phyloP scores from a whole-genome alignment of 2,329 filamentous ascomycete genomes.

The Botrytis fragariae region DNA sequence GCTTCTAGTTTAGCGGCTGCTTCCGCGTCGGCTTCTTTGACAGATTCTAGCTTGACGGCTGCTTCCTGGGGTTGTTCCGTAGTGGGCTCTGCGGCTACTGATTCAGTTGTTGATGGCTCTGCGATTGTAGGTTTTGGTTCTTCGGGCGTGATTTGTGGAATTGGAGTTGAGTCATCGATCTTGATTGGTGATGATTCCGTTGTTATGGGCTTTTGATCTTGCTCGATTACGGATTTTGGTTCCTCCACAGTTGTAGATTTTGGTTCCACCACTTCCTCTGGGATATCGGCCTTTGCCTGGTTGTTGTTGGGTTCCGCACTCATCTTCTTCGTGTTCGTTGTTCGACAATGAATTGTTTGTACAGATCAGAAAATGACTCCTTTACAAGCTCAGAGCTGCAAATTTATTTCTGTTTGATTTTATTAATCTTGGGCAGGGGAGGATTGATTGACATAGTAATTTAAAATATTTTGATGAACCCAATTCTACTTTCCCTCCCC shows the following conservation, averaged over 20 bases:
- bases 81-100: neutral
- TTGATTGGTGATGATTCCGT: neutral
- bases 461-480: neutral
- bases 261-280: neutral
- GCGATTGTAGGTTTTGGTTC: neutral
- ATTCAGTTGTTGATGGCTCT: neutral
- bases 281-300: neutral
- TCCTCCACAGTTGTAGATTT: neutral
- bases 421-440: neutral
- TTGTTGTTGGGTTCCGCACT: slow-evolving; percentile 3
- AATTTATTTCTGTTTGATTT: neutral
- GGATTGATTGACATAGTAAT: neutral
- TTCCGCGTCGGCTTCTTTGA: slow-evolving; percentile 10
- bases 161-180: neutral
- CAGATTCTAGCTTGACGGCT: slow-evolving; percentile 6
- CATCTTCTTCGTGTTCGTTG: neutral
- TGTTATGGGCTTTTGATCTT: neutral
- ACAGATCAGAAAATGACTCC: neutral
- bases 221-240: neutral
- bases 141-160: neutral
- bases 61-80: neutral
- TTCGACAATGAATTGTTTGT: neutral
- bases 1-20: slow-evolving; percentile 10
- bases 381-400: neutral
- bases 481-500: neutral